phyloP scores from a whole-genome alignment of 257 asterid species.

The Eucommia ulmoides region DNA sequence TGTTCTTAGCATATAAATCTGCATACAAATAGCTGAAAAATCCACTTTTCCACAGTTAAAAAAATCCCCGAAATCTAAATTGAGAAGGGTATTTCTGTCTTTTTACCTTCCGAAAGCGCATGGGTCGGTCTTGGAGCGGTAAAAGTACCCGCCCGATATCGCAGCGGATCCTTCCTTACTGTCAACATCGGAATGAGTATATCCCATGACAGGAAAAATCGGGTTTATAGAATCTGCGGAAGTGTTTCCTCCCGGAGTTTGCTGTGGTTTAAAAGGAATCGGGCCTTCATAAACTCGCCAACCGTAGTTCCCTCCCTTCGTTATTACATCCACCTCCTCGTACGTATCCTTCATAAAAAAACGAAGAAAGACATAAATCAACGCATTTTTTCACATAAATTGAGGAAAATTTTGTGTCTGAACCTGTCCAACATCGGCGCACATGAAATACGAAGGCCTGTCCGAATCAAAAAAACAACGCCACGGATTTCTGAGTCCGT shows the following conservation, averaged over 20 bases:
- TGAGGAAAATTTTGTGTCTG: not conserved
- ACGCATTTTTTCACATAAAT: not conserved
- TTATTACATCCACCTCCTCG: conserved; percentile 75
- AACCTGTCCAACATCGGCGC: conserved; percentile 85
- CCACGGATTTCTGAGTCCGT: conserved; percentile 84
- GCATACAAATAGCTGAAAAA: conserved; percentile 70
- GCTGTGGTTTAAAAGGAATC: conserved; percentile 28
- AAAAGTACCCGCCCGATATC: conserved; percentile 71
- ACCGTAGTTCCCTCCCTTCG: conserved; percentile 90
- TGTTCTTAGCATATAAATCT: conserved; percentile 56
- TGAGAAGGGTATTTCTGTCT: not conserved
- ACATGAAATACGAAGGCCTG: conserved; percentile 75
- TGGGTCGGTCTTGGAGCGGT: conserved; percentile 76
- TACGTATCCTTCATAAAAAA: conserved; percentile 55
- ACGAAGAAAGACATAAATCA: too few relatives aligned
- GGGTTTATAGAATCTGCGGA: conserved; percentile 40
- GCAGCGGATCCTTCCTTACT: conserved; percentile 76
- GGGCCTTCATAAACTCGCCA: conserved; percentile 91
- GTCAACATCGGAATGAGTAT: conserved; percentile 51
- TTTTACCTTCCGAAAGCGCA: conserved; percentile 84
- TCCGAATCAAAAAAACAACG: conserved; percentile 89
- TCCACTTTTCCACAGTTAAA: conserved; percentile 8
- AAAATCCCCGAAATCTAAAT: not conserved
- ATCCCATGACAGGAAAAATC: conserved; percentile 71
- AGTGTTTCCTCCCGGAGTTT: conserved; percentile 50